A percentile compares a stretch with the other conserved stretches of the same genome.
These are phyloP conservation scores for Trichothecium roseum DNA, from an alignment of 2,329 filamentous ascomycete species.

Conservation along the genomic window DNA sequence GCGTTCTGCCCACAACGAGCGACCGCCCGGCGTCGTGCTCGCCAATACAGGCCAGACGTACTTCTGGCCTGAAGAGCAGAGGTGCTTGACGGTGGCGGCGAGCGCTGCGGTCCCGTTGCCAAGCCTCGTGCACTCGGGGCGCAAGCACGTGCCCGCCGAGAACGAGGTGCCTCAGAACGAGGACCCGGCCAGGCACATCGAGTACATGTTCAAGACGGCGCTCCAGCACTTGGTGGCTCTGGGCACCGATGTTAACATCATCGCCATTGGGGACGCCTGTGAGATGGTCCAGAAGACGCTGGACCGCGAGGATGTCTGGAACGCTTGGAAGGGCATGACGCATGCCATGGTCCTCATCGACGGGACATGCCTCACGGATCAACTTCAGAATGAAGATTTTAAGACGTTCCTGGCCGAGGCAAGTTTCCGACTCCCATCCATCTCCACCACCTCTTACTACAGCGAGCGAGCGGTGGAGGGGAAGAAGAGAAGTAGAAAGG, in stretches of 20 bases:
- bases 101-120: conserved; percentile 51
- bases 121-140: conserved; percentile 49
- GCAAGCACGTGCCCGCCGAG: conserved; percentile 36
- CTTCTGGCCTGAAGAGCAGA: conserved; percentile 59
- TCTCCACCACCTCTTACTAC: too few species aligned
- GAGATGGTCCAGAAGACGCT: conserved; percentile 49
- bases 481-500: too few species aligned
- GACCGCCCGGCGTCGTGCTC: conserved; percentile 54
- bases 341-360: conserved; percentile 40
- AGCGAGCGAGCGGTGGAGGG: too few species aligned
- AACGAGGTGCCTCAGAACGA: conserved; percentile 56
- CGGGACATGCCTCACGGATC: conserved; percentile 26
- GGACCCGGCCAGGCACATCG: conserved; percentile 49
- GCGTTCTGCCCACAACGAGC: conserved; percentile 19
- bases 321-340: conserved; percentile 29
- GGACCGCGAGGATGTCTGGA: conserved; percentile 41
- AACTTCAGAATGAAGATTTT: conserved; percentile 33
- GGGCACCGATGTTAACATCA: conserved; percentile 52
- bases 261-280: conserved; percentile 61
- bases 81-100: conserved; percentile 46
- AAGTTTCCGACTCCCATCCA: conserved; percentile 10
- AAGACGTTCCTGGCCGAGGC: conserved; percentile 41
- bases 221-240: conserved; percentile 36
- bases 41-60: conserved; percentile 68
- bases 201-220: conserved; percentile 55